Conservation (phyloP, 768 basidiomycete species). For the Inosperma sp. region DNA sequence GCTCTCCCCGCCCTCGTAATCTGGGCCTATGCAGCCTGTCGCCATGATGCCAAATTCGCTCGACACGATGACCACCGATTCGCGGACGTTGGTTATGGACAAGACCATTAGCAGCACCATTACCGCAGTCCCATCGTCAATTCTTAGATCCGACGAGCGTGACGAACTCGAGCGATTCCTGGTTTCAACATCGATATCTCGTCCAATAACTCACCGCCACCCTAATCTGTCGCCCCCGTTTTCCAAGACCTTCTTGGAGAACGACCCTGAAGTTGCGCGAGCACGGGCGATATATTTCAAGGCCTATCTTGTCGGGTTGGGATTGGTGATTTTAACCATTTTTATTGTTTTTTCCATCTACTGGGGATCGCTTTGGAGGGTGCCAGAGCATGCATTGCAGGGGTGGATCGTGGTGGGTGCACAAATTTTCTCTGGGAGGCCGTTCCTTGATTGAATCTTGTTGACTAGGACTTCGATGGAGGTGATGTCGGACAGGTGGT, state of each 20-base stretch:
- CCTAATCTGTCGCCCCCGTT: not conserved
- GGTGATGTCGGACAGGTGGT: constrained; percentile 44
- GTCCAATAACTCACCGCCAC: not conserved
- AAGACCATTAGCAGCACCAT: not conserved
- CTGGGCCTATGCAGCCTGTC: not conserved
- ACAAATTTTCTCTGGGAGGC: not conserved
- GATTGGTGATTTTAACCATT: constrained; percentile 35
- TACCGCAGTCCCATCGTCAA: constrained; percentile 1
- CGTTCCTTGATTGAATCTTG: not conserved
- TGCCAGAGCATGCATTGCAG: constrained; percentile 36
- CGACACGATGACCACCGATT: constrained; percentile 4
- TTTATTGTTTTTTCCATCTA: constrained; percentile 46
- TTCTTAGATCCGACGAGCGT: constrained; percentile 3
- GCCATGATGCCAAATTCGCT: not conserved
- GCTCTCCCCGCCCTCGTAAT: not conserved
- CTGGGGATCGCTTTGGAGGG: constrained; percentile 47
- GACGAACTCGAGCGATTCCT: too few relatives aligned
- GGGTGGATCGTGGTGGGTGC: constrained; percentile 48
- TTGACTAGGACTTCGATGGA: constrained; percentile 53
- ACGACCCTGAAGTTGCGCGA: constrained; percentile 14
- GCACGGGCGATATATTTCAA: constrained; percentile 37
- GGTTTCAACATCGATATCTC: too few relatives aligned
- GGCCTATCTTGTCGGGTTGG: constrained; percentile 29
- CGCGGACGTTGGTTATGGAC: constrained; percentile 2
- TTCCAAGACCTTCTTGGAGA: constrained; percentile 6